Conservation (phyloP, 495 filamentous ascomycete genomes). For the Trichoderma gamsii region DNA sequence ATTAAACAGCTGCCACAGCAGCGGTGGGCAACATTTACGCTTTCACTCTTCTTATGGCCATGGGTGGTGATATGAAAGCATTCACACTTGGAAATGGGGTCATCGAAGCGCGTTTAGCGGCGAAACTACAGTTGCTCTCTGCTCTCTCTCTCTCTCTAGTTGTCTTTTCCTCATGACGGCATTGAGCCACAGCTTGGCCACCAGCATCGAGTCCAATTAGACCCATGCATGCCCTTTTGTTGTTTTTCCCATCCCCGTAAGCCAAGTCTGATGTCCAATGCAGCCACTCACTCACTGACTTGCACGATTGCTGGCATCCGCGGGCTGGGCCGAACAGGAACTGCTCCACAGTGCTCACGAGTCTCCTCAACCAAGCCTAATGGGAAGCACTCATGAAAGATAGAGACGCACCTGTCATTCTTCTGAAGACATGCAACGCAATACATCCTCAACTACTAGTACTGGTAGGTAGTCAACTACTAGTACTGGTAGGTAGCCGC, state of each 20-base stretch:
- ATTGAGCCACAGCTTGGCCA: not conserved
- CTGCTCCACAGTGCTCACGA: not conserved
- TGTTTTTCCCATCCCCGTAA: not conserved
- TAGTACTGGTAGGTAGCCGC: too few relatives aligned
- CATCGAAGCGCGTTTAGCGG: not conserved
- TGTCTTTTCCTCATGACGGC: not conserved
- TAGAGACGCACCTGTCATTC: too few relatives aligned
- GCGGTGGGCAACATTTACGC: not conserved
- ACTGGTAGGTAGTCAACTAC: too few relatives aligned
- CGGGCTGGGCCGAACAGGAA: slow-evolving; percentile 11
- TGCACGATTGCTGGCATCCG: not conserved
- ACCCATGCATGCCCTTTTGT: not conserved
- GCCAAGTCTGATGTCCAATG: not conserved
- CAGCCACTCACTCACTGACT: not conserved
- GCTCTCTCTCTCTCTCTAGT: not conserved
- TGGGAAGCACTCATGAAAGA: not conserved
- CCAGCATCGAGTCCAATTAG: not conserved
- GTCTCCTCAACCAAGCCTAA: too few relatives aligned
- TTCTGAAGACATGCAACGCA: too few relatives aligned
- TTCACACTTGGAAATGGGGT: not conserved
- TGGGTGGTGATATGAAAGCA: too few relatives aligned
- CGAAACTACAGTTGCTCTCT: not conserved
- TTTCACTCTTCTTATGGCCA: not conserved
- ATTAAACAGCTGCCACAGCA: not conserved
- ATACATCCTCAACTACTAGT: too few relatives aligned